Conservation (phyloP, 345 rosid species). For the Mallotus nudiflorus region DNA sequence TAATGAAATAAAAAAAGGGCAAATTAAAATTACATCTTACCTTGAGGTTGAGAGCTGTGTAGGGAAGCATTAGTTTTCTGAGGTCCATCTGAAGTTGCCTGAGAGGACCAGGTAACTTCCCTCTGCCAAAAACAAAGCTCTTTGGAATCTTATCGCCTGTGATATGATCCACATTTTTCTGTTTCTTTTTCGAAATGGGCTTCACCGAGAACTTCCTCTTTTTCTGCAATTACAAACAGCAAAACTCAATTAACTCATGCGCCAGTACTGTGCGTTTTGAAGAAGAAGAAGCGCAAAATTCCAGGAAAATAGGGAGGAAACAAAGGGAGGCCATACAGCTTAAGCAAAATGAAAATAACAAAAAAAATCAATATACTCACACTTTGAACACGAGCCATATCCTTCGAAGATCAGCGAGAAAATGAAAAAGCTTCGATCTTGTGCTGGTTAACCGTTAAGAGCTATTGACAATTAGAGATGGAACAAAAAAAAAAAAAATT, state of each 20-base stretch:
- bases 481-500: background rate
- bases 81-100: slow-evolving; percentile 83
- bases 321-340: too few species aligned
- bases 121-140: slow-evolving; percentile 89
- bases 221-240: slow-evolving; percentile 38
- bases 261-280: too few species aligned
- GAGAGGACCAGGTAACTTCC: slow-evolving; percentile 77
- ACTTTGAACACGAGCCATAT: slow-evolving; percentile 14
- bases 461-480: background rate
- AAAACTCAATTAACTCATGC: background rate
- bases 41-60: slow-evolving; percentile 88
- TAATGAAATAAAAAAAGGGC: background rate
- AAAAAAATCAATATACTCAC: background rate
- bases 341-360: too few species aligned
- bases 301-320: too few species aligned
- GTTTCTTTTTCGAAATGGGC: slow-evolving; percentile 59
- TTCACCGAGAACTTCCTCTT: slow-evolving; percentile 58
- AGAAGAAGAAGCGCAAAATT: too few species aligned
- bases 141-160: slow-evolving; percentile 88
- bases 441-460: background rate
- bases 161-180: slow-evolving; percentile 59
- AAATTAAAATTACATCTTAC: slow-evolving; percentile 33
- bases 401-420: background rate
- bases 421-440: background rate
- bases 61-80: slow-evolving; percentile 93